Evolutionary conservation across 768 basidiomycete genomes (phyloP), one percentile per base, ranked within the genome.

Genomic region (Leccinum disarticulatum): DNA sequence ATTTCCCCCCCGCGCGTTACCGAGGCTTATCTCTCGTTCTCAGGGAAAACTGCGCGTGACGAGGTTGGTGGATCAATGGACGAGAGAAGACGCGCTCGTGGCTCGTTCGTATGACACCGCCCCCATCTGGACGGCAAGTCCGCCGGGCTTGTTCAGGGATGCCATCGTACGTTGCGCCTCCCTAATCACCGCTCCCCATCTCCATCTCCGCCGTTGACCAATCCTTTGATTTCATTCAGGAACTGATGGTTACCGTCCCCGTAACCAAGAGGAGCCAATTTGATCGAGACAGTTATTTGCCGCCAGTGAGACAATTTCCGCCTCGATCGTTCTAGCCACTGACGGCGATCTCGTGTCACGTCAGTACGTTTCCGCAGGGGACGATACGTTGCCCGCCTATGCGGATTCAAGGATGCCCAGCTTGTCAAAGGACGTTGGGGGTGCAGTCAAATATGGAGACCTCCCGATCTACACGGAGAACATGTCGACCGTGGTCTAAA

Each of bases 41-140:
- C 59, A 83, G 81, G 82, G 83, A 52, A 78, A 73, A 57, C 63
- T 64, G 28, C 76, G 76, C 27, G 76, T 80, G 31, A 75, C 64
- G 59, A 60, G 54, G 57, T 61, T 83, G 68, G 64, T 78, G 3
- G 62, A 66, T 28, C 68, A 70, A 52, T 83, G 81, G 80, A 76
- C 71, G 60, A 67, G 63, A 30, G 68, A 75, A 61, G 83, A 82
- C 30, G 56, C 69, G 59, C 70, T 57, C 61, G 72, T 46, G 52
- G 68, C 64, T 57, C 56, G 52, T 33, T 64, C 54, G 52, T 72
- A 28, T 62, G 67, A 54, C 25, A 59, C 28, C 54, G 66, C 76
- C 25, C 77, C 81, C 0, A 65, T 69, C 11, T 82, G 82, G 80
- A 76, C 61, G 41, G 78, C 79, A 55, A 75, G 64, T 55, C 69